Evolutionary conservation across 192 early-diverging fungal genomes (phyloP).

Genomic region (Gamsiella multidivaricata): DNA sequence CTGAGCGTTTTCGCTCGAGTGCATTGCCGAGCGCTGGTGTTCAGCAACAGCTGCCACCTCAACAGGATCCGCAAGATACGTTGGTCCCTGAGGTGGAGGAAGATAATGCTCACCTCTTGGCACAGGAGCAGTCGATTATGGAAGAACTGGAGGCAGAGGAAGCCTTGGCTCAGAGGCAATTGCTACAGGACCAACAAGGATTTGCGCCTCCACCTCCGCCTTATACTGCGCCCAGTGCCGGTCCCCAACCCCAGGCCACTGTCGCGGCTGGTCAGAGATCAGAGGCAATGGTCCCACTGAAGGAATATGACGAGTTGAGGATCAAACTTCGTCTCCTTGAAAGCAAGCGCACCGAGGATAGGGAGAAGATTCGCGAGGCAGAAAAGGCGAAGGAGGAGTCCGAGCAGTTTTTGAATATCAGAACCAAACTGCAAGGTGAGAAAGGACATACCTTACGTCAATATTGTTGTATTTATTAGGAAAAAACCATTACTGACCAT

Average conservation of each 20-base stretch:
- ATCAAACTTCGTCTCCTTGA: slow-evolving; percentile 82
- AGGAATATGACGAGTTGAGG: slow-evolving; percentile 84
- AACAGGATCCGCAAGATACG: slow-evolving; percentile 16
- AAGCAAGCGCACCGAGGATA: slow-evolving; percentile 83
- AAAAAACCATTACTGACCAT: too few species aligned
- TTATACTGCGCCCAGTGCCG: neutral
- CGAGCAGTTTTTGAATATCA: slow-evolving; percentile 71
- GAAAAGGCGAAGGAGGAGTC: slow-evolving; percentile 79
- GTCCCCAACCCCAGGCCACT: slow-evolving; percentile 10
- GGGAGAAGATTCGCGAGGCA: slow-evolving; percentile 75
- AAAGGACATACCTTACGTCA: neutral
- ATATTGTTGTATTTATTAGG: too few species aligned
- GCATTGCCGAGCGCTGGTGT: slow-evolving; percentile 7
- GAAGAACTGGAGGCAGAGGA: slow-evolving; percentile 47
- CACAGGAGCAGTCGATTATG: slow-evolving; percentile 35
- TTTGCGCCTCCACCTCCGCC: slow-evolving; percentile 24
- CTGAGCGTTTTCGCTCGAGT: slow-evolving; percentile 8
- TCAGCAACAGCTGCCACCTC: slow-evolving; percentile 13
- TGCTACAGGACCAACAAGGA: slow-evolving; percentile 26
- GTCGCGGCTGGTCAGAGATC: neutral
- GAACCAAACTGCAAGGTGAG: slow-evolving; percentile 74
- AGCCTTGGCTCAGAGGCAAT: slow-evolving; percentile 26
- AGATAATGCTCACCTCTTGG: slow-evolving; percentile 15
- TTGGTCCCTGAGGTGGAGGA: slow-evolving; percentile 13
- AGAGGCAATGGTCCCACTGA: slow-evolving; percentile 63